phyloP scores from a whole-genome alignment of 331 rosid genomes.

The Acacia concinna region DNA sequence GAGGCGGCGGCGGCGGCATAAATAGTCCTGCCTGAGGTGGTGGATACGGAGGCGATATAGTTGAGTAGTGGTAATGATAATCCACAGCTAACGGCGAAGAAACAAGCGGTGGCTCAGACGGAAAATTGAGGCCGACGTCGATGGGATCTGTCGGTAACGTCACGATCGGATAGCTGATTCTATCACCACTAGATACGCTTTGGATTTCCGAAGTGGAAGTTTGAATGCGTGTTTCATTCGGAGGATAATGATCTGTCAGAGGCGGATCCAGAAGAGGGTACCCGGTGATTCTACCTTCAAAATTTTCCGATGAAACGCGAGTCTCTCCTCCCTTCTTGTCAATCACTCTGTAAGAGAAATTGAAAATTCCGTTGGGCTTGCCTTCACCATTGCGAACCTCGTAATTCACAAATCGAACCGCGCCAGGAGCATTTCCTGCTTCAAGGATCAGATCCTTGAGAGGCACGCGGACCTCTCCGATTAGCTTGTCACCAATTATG shows the following conservation, averaged over 20 bases:
- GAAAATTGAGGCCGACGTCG: background rate
- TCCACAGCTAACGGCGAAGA: background rate
- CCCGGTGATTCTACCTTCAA: conserved; percentile 36
- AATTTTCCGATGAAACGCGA: conserved; percentile 16
- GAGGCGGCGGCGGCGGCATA: conserved; percentile 3
- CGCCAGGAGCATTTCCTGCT: conserved; percentile 17
- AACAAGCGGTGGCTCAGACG: background rate
- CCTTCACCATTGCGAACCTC: conserved; percentile 55
- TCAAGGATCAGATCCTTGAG: conserved; percentile 49
- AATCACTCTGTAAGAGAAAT: conserved; percentile 49
- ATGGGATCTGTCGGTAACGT: background rate
- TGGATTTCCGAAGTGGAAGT: conserved; percentile 18
- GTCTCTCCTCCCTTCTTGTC: background rate
- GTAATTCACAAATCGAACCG: conserved; percentile 47
- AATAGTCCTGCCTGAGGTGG: background rate
- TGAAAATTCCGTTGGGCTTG: conserved; percentile 59
- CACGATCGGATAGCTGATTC: conserved; percentile 24
- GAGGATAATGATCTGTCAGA: background rate
- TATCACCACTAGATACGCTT: conserved; percentile 5
- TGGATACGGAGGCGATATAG: background rate
- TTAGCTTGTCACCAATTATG: conserved; percentile 47
- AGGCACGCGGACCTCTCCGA: conserved; percentile 59
- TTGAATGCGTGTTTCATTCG: background rate
- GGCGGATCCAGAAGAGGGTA: conserved; percentile 35
- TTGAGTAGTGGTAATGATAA: conserved; percentile 2